A percentile compares a stretch with the other conserved stretches of the same genome.
Conservation (phyloP, 2,329 filamentous ascomycete genomes). For the Chaetomium strumarium region DNA sequence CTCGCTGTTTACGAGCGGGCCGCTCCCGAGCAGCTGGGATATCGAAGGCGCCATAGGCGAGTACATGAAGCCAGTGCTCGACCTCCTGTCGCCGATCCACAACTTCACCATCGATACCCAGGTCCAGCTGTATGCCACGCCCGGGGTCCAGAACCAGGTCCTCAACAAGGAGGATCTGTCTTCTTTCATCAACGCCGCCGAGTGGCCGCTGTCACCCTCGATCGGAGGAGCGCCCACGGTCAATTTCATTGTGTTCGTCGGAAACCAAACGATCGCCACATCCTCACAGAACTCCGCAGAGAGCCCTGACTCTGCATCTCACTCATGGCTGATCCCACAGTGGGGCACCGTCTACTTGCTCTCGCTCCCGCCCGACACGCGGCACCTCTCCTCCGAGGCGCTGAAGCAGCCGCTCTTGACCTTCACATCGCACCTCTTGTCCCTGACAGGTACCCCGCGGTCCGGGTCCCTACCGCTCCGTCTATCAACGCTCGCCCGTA, state of each 20-base stretch:
- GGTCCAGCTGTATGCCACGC: slow-evolving; percentile 84
- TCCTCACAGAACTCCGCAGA: slow-evolving; percentile 14
- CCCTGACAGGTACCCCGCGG: slow-evolving; percentile 77
- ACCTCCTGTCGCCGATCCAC: slow-evolving; percentile 75
- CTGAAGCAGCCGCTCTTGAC: slow-evolving; percentile 78
- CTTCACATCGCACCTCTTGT: slow-evolving; percentile 85
- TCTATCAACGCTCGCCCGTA: slow-evolving; percentile 76
- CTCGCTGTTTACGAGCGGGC: slow-evolving; percentile 80
- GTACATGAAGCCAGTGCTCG: slow-evolving; percentile 76
- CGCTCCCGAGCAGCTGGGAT: slow-evolving; percentile 80
- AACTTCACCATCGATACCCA: slow-evolving; percentile 96
- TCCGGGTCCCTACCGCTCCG: slow-evolving; percentile 79
- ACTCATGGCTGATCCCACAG: slow-evolving; percentile 87
- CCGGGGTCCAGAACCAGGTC: slow-evolving; percentile 56
- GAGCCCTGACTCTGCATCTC: slow-evolving; percentile 39
- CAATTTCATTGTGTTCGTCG: slow-evolving; percentile 91
- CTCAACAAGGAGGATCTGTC: slow-evolving; percentile 82
- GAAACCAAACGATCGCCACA: slow-evolving; percentile 63
- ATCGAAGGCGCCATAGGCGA: slow-evolving; percentile 74
- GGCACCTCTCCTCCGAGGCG: slow-evolving; percentile 55
- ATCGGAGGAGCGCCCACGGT: slow-evolving; percentile 91
- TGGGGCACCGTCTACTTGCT: slow-evolving; percentile 74
- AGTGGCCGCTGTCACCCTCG: slow-evolving; percentile 93
- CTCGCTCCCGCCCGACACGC: slow-evolving; percentile 35
- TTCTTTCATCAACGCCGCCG: slow-evolving; percentile 93